These are phyloP conservation scores for Polysphondylium violaceum DNA, from an alignment of 78 protist genomes.

Conservation along the genomic window DNA sequence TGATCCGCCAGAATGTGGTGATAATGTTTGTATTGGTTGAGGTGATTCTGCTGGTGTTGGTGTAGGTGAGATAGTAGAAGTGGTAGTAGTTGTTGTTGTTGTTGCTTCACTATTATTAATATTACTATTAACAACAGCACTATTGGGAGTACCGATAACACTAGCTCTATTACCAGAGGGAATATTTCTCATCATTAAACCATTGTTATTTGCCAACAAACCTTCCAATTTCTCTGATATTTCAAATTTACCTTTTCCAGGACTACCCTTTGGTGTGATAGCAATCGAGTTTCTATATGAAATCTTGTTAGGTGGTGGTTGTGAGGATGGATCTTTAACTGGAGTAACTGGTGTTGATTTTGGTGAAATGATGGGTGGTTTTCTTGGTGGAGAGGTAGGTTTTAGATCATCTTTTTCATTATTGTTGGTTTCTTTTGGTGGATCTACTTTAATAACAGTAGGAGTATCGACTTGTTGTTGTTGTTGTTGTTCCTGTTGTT, in stretches of 20 bases:
- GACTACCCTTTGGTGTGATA: background rate
- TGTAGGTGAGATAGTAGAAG: no score
- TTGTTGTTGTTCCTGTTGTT: no score
- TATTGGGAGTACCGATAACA: background rate
- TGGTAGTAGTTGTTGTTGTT: background rate
- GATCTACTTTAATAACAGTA: no score
- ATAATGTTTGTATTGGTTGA: background rate
- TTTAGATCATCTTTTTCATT: no score
- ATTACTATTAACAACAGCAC: background rate
- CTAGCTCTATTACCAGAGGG: no score
- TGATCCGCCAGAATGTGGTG: background rate
- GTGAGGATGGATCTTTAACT: background rate
- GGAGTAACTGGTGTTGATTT: background rate
- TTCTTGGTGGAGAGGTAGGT: background rate
- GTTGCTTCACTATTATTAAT: background rate
- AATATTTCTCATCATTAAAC: no score
- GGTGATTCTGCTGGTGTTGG: background rate
- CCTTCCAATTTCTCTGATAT: background rate
- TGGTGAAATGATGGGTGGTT: background rate
- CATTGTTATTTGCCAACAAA: background rate
- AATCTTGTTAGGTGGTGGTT: constrained; percentile 1
- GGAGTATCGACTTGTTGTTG: no score
- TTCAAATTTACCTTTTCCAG: constrained; percentile 10
- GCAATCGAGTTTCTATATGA: constrained; percentile 37
- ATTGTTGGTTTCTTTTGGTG: background rate